These are phyloP conservation scores for Trichoderma semiorbis DNA, from an alignment of 2,329 filamentous ascomycete genomes.

Conservation along the genomic window DNA sequence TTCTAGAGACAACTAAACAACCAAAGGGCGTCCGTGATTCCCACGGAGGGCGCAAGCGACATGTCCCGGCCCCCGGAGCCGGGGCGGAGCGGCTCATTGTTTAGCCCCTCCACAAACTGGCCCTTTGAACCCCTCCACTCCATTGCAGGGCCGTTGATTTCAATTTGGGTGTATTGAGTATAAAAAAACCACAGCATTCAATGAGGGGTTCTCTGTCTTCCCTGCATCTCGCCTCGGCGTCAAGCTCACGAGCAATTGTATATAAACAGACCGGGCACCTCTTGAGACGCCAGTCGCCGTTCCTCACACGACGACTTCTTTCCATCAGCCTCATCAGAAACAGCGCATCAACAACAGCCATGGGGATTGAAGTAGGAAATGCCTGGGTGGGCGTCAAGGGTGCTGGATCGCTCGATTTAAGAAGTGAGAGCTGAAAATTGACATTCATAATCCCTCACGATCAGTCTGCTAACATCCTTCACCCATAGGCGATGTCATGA, in stretches of 20 bases:
- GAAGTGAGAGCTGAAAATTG: slow-evolving; percentile 32
- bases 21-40: not conserved
- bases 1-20: not conserved
- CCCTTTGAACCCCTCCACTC: not conserved
- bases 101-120: not conserved
- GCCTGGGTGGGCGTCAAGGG: slow-evolving; percentile 39
- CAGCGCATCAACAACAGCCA: not conserved
- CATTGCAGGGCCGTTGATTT: not conserved
- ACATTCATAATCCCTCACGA: not conserved
- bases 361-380: slow-evolving; percentile 19
- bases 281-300: not conserved
- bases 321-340: not conserved
- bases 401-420: slow-evolving; percentile 38
- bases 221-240: not conserved
- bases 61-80: not conserved
- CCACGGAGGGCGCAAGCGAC: not conserved
- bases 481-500: slow-evolving; percentile 51
- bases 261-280: not conserved
- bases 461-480: not conserved
- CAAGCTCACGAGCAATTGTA: not conserved
- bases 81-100: not conserved
- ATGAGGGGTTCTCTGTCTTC: not conserved
- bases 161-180: not conserved
- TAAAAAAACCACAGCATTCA: not conserved
- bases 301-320: not conserved